Evolutionary conservation across 1,284 basidiomycete genomes (phyloP).

Genomic region (Moniliella sp.): DNA sequence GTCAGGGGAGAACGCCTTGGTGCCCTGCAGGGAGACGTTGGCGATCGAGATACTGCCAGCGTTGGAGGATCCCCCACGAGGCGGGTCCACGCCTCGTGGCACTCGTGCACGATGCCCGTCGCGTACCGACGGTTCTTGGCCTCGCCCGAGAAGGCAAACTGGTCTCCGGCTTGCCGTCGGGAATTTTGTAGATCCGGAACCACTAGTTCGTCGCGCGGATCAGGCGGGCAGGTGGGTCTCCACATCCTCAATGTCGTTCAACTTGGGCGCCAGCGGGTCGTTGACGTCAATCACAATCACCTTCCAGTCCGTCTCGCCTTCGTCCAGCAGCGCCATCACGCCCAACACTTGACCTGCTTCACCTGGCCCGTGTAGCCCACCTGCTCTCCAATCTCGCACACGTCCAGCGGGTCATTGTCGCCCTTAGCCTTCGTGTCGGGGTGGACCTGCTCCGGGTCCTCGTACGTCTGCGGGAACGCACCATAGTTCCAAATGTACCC

Average conservation of each 20-base stretch:
- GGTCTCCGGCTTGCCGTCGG: conserved; percentile 94
- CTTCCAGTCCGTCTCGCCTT: conserved; percentile 32
- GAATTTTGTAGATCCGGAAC: conserved; percentile 71
- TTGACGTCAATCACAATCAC: conserved; percentile 65
- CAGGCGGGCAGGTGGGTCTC: conserved; percentile 86
- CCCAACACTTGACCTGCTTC: conserved; percentile 99
- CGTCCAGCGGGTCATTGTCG: conserved; percentile 97
- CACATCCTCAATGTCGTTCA: conserved; percentile 98
- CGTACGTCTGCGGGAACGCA: conserved; percentile 96
- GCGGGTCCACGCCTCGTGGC: conserved; percentile 93
- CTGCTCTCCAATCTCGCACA: conserved; percentile 98
- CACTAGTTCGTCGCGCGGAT: conserved; percentile 59
- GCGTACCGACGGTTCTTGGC: conserved; percentile 96
- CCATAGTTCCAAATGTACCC: conserved; percentile 45
- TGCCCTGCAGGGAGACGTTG: conserved; percentile 49
- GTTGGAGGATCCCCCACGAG: conserved; percentile 54
- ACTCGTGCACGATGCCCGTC: conserved; percentile 92
- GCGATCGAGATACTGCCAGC: conserved; percentile 20
- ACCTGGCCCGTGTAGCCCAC: conserved; percentile 91
- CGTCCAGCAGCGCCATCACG: conserved; percentile 68
- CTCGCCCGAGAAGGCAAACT: conserved; percentile 97
- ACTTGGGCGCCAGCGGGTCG: conserved; percentile 80
- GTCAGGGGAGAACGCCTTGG: conserved; percentile 46
- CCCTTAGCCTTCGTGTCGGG: conserved; percentile 96
- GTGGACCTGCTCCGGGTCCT: conserved; percentile 68